Conservation (phyloP, 352 stramenopile species). For the Achlya hypogyna region DNA sequence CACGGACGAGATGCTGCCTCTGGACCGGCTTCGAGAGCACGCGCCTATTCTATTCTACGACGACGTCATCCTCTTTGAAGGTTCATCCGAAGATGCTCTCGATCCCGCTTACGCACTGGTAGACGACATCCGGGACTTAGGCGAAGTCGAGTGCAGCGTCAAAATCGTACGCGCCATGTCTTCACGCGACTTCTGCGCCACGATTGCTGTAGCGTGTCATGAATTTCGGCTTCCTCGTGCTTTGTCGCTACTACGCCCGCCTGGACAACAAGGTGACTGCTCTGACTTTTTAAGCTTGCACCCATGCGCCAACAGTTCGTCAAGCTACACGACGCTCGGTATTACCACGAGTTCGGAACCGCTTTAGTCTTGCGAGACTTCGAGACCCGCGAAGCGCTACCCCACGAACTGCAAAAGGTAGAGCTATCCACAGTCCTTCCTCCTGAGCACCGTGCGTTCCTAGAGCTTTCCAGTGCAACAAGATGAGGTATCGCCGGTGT, state of each 20-base stretch:
- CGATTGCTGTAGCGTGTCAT: slow-evolving; percentile 36
- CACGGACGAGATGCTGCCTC: slow-evolving; percentile 32
- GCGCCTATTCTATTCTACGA: slow-evolving; percentile 52
- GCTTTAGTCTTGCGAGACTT: slow-evolving; percentile 47
- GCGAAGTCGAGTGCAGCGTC: slow-evolving; percentile 51
- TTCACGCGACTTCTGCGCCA: not conserved
- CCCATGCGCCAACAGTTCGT: slow-evolving; percentile 37
- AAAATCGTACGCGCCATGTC: slow-evolving; percentile 31
- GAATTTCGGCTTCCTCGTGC: slow-evolving; percentile 52
- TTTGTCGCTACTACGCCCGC: slow-evolving; percentile 54
- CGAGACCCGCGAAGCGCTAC: slow-evolving; percentile 32
- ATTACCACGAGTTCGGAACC: slow-evolving; percentile 54
- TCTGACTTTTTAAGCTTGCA: no score
- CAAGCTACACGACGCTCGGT: slow-evolving; percentile 41
- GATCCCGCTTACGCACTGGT: not conserved
- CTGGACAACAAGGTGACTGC: slow-evolving; percentile 43
- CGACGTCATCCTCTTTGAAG: slow-evolving; percentile 50
- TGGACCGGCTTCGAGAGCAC: slow-evolving; percentile 45
- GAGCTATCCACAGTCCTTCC: not conserved
- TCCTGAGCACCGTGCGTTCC: no score
- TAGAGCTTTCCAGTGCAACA: no score
- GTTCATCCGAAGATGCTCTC: slow-evolving; percentile 8
- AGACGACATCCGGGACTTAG: slow-evolving; percentile 58
- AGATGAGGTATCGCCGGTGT: no score
- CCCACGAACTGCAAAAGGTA: slow-evolving; percentile 35